These are phyloP conservation scores for Cyathus striatus DNA, from an alignment of 768 basidiomycete species.

Conservation along the genomic window DNA sequence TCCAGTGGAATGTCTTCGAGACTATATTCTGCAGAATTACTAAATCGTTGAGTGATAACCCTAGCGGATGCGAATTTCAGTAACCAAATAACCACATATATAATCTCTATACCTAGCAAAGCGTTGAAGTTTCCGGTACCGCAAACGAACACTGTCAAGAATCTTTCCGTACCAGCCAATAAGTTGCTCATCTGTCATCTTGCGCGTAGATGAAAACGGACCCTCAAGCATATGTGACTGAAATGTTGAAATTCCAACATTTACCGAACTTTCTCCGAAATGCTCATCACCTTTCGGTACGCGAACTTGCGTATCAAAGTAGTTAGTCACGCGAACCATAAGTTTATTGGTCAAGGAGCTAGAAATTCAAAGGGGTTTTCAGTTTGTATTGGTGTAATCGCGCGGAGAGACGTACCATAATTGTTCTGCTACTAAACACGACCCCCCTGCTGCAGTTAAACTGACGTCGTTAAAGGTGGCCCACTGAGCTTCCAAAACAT, in stretches of 20 bases:
- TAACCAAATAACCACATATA: constrained; percentile 6
- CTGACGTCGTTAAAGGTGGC: constrained; percentile 92
- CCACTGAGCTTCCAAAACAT: constrained; percentile 96
- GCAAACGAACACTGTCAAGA: constrained; percentile 83
- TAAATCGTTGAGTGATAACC: constrained; percentile 78
- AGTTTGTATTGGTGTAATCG: too few relatives aligned
- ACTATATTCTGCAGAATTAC: constrained; percentile 88
- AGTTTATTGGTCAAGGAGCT: constrained; percentile 92
- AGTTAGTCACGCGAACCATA: constrained; percentile 88
- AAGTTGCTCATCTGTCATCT: constrained; percentile 80
- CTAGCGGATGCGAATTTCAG: constrained; percentile 30
- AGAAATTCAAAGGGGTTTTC: constrained; percentile 3
- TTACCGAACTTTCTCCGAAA: constrained; percentile 15
- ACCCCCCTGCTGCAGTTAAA: constrained; percentile 81
- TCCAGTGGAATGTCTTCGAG: constrained; percentile 72
- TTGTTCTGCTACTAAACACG: constrained; percentile 89
- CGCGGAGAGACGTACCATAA: constrained; percentile 75
- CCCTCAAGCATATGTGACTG: constrained; percentile 24
- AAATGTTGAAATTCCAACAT: constrained; percentile 21
- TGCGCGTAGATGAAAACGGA: constrained; percentile 29
- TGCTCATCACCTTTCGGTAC: constrained; percentile 49
- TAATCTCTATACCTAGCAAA: constrained; percentile 64
- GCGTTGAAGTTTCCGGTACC: constrained; percentile 91
- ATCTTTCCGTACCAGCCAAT: constrained; percentile 90
- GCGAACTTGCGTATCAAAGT: constrained; percentile 91